A percentile compares a stretch with the other conserved stretches of the same genome.
Conservation (phyloP, 176 grass and related monocot genomes). For the Ampelocalamus luodianensis region DNA sequence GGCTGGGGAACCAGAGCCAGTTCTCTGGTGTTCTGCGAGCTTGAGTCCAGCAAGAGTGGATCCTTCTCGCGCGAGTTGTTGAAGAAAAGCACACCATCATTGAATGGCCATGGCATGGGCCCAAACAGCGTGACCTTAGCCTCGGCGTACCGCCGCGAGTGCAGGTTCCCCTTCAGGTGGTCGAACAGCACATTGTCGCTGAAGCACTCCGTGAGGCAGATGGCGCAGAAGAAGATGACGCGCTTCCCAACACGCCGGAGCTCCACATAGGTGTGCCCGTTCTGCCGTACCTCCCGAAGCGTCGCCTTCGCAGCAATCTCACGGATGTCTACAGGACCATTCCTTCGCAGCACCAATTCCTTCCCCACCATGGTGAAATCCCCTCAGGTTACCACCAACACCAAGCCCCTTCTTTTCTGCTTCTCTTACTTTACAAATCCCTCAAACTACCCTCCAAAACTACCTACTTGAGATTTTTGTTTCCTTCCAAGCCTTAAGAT, state of each 20-base stretch:
- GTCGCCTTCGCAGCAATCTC: conserved; percentile 85
- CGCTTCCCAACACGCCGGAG: conserved; percentile 74
- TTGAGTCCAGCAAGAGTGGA: conserved; percentile 44
- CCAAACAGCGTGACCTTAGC: conserved; percentile 94
- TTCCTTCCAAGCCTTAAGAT: conserved; percentile 37
- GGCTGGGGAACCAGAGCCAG: conserved; percentile 58
- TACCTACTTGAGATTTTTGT: conserved; percentile 31
- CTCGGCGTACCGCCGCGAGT: conserved; percentile 63
- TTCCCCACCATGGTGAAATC: conserved; percentile 72
- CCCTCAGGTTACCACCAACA: conserved; percentile 1
- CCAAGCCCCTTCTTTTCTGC: background rate
- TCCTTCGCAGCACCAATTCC: conserved; percentile 63
- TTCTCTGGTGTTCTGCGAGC: conserved; percentile 50
- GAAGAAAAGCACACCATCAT: conserved; percentile 95
- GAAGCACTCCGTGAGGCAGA: conserved; percentile 95
- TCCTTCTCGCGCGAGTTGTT: conserved; percentile 59
- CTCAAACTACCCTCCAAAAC: conserved; percentile 29
- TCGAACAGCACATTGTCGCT: conserved; percentile 93
- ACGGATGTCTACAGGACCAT: conserved; percentile 71
- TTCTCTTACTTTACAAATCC: conserved; percentile 20
- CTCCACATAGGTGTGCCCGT: conserved; percentile 89
- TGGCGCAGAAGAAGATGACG: conserved; percentile 96
- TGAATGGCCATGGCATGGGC: conserved; percentile 93
- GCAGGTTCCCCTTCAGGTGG: conserved; percentile 86
- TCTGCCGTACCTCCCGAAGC: conserved; percentile 80